phyloP scores from a whole-genome alignment of 2,329 filamentous ascomycete species.

The Blastomyces percursus region DNA sequence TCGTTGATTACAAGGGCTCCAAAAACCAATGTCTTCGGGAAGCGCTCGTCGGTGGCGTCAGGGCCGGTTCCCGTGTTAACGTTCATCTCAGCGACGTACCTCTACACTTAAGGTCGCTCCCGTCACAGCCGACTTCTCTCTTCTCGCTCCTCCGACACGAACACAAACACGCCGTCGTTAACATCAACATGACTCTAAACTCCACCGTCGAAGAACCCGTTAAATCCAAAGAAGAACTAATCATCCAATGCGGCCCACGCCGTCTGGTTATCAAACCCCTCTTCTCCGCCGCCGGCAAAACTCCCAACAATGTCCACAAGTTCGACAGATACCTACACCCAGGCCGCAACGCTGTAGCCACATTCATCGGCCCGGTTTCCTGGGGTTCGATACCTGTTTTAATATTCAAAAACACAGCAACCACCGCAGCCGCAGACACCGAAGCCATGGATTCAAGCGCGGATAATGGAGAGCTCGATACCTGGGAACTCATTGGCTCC shows the following conservation, averaged over 20 bases:
- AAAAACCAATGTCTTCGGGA: constrained; percentile 68
- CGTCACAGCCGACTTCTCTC: constrained; percentile 53
- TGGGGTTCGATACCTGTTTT: constrained; percentile 88
- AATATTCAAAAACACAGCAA: constrained; percentile 57
- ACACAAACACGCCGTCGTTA: constrained; percentile 82
- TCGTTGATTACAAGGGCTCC: constrained; percentile 81
- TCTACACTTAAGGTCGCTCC: constrained; percentile 39
- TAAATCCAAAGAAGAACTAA: constrained; percentile 83
- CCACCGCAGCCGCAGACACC: constrained; percentile 19
- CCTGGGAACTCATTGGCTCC: constrained; percentile 59
- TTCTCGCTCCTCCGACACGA: constrained; percentile 89
- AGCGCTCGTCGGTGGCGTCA: constrained; percentile 76
- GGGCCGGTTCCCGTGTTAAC: constrained; percentile 70
- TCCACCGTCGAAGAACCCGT: constrained; percentile 64
- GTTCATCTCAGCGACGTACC: constrained; percentile 59
- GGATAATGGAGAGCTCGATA: constrained; percentile 27
- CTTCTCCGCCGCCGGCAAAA: constrained; percentile 80
- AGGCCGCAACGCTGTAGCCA: constrained; percentile 76
- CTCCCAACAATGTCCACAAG: constrained; percentile 95
- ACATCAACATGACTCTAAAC: constrained; percentile 78
- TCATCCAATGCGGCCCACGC: constrained; percentile 82
- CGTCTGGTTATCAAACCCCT: constrained; percentile 80
- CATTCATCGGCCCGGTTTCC: constrained; percentile 78
- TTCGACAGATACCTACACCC: constrained; percentile 87
- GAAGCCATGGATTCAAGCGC: constrained; percentile 35